A percentile compares a stretch with the other conserved stretches of the same genome.
Evolutionary conservation across 2,329 filamentous ascomycete species (phyloP).

Genomic region (Corinectria fuckeliana): DNA sequence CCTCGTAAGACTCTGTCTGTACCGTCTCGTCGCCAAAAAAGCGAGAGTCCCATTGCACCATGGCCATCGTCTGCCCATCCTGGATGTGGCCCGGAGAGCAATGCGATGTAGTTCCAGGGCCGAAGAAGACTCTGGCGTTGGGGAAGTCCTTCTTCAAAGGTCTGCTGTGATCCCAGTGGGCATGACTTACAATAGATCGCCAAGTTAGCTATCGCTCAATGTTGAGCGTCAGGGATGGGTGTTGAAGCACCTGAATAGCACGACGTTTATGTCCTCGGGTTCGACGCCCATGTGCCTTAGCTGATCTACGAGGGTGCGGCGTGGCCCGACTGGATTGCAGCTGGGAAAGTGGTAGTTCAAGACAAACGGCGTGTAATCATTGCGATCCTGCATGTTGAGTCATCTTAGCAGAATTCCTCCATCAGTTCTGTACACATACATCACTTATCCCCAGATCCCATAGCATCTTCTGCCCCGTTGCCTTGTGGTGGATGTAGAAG

Average conservation of each 20-base stretch:
- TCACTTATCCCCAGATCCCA: constrained; percentile 18
- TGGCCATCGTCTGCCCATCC: neutral
- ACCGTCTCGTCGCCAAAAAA: constrained; percentile 5
- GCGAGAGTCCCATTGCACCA: constrained; percentile 17
- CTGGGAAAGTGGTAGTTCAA: constrained; percentile 9
- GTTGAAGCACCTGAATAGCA: constrained; percentile 15
- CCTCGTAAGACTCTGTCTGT: neutral
- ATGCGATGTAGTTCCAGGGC: constrained; percentile 2
- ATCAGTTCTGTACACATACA: neutral
- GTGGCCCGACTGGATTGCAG: constrained; percentile 16
- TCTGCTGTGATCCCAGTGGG: constrained; percentile 20
- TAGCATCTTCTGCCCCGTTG: neutral
- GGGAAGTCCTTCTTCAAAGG: constrained; percentile 8
- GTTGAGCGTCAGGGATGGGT: neutral
- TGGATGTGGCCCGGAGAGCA: constrained; percentile 16
- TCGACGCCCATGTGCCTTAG: neutral
- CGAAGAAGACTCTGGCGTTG: constrained; percentile 12
- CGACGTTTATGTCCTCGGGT: neutral
- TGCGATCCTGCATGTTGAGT: neutral
- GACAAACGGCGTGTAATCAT: constrained; percentile 13
- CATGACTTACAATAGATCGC: constrained; percentile 1
- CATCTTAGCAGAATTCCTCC: neutral
- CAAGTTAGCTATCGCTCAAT: neutral
- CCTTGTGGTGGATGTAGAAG: constrained; percentile 13
- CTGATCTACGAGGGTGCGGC: constrained; percentile 1